These are phyloP conservation scores for Peniophora sp. DNA, from an alignment of 1,284 basidiomycete species.

Conservation along the genomic window DNA sequence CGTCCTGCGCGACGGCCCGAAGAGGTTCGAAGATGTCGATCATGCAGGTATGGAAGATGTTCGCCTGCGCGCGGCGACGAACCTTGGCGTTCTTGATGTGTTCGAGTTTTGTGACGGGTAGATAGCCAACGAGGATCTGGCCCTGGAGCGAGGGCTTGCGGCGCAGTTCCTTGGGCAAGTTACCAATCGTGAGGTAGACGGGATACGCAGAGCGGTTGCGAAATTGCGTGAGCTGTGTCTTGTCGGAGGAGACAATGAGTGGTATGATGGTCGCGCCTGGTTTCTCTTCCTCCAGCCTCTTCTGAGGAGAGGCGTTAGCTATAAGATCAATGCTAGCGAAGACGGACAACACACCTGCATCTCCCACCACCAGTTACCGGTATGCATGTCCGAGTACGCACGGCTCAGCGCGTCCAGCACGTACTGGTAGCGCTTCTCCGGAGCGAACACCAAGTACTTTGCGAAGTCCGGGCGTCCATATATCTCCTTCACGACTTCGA, in stretches of 20 bases:
- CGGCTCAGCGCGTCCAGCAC: background rate
- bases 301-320: background rate
- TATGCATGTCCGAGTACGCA: background rate
- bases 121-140: slow-evolving; percentile 14
- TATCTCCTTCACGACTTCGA: background rate
- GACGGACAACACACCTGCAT: background rate
- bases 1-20: no score
- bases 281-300: background rate
- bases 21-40: no score
- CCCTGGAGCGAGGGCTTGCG: slow-evolving; percentile 14
- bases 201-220: background rate
- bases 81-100: no score
- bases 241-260: background rate
- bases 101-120: no score
- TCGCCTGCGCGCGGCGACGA: no score
- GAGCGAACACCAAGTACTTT: background rate
- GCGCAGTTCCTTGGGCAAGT: slow-evolving; percentile 7
- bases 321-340: background rate
- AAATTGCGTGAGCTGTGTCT: slow-evolving; percentile 1
- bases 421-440: background rate
- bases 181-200: slow-evolving; percentile 22
- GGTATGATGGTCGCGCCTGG: background rate
- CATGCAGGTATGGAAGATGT: no score
- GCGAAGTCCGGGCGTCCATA: background rate
- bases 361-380: slow-evolving; percentile 1